Conservation (phyloP, 2,329 filamentous ascomycete species). For the Emydomyces testavorans region DNA sequence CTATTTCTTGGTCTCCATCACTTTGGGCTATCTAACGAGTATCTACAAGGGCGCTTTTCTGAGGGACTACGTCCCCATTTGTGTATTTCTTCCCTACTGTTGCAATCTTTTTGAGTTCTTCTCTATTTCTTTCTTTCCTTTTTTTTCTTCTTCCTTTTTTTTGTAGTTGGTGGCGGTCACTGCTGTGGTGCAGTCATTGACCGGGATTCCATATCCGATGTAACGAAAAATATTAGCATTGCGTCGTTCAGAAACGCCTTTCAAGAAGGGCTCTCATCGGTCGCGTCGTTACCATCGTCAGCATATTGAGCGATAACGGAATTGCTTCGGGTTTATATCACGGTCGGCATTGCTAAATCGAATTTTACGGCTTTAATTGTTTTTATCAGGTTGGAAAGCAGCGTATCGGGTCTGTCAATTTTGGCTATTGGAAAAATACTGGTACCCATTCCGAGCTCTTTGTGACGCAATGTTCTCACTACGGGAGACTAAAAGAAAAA, state of each 20-base stretch:
- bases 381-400: constrained; percentile 7
- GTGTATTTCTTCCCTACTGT: constrained; percentile 10
- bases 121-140: too few species aligned
- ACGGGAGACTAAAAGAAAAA: constrained; percentile 7
- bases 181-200: not conserved
- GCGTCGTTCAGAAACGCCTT: constrained; percentile 12
- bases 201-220: constrained; percentile 4
- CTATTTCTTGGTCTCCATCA: not conserved
- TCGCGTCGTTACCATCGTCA: constrained; percentile 14
- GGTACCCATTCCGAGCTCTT: constrained; percentile 8
- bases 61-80: not conserved
- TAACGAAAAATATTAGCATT: constrained; percentile 11
- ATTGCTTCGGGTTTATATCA: constrained; percentile 12
- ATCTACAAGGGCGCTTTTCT: too few species aligned
- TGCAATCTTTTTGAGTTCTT: constrained; percentile 4
- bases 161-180: too few species aligned
- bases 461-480: constrained; percentile 9
- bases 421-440: constrained; percentile 16
- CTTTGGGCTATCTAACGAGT: not conserved
- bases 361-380: constrained; percentile 8
- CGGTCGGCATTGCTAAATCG: constrained; percentile 9
- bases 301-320: constrained; percentile 15
- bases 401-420: constrained; percentile 9
- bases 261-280: constrained; percentile 7
- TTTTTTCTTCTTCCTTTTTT: not conserved